Base-by-base conservation (phyloP, 2,329 filamentous ascomycete species). In the Sclerotinia spermophila region DNA sequence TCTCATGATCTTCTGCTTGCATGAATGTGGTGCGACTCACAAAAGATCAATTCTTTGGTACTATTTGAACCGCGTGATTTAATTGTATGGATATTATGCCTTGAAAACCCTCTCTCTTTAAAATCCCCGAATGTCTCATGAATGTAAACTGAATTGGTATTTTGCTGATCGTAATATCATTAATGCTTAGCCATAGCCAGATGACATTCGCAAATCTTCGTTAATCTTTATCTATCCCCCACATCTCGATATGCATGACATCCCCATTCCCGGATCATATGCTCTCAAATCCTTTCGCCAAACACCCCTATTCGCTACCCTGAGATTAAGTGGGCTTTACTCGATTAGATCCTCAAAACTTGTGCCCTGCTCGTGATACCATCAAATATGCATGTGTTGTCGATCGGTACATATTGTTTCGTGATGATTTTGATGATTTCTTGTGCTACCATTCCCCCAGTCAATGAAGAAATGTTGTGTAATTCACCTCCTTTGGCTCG, bases 371-470 rank as follows among this genome's bases (percentile, higher is more conserved):
- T 79, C n/a, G 74, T 72, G 56, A 92, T 89, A 33, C 89, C 90
- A 82, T 92, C 89, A 75, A 90, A 91, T 72, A 92, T 84, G 78
- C 89, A 91, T 24, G 87, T 90, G 79, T 91, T 90, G 76, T 92
- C 89, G 73, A 91, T 86, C 35, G 90, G 89, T 58, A 91, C 84
- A 80, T 92, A 92, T 82, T 92, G 90, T 77, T 88, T 89, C 19
- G 90, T 92, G 76, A 92, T 87, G 71, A 95, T 87, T 80, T 99
- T 99, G 82, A 99, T 96, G 73, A 95, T 88, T 82, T 99, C 96
- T 81, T 99, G 96, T n/a, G 95, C 93, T 62, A 96, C 91, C 83
- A 99, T 91, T 4, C 96, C 96, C 42, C 96, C 96, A 1, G 90
- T 91, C 70, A 97, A 82, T 38, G 94, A 90, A 44, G 94, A 92